phyloP scores from a whole-genome alignment of 78 protist genomes.

The Dictyostelium brefeldianum region DNA sequence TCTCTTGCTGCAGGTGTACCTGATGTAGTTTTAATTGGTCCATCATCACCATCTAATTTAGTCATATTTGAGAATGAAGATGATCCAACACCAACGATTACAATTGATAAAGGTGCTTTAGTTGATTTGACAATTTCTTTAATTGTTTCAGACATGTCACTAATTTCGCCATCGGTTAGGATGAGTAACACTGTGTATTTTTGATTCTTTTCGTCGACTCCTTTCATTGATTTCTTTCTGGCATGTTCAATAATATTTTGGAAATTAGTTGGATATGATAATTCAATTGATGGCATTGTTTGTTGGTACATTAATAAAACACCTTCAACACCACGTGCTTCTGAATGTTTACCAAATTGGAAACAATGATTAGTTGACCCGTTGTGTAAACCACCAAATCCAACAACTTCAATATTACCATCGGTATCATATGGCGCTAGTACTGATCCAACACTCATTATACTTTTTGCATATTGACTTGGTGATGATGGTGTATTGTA shows the following conservation, averaged over 20 bases:
- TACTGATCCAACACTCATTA: constrained; percentile 3
- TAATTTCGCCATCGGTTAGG: no score
- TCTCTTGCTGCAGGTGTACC: no score
- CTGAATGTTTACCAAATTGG: constrained; percentile 35
- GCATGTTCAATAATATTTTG: constrained; percentile 4
- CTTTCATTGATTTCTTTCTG: background rate
- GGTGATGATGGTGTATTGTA: background rate
- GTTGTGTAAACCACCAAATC: constrained; percentile 90
- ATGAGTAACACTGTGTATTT: no score
- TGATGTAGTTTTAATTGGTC: background rate
- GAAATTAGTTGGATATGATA: constrained; percentile 80
- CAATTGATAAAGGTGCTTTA: constrained; percentile 77
- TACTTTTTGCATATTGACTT: constrained; percentile 9
- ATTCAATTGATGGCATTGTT: constrained; percentile 6
- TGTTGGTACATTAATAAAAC: constrained; percentile 2
- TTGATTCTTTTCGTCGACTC: background rate
- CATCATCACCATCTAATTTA: constrained; percentile 89
- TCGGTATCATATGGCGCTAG: constrained; percentile 33
- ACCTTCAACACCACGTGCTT: constrained; percentile 42
- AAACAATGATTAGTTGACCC: constrained; percentile 75
- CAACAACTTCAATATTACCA: constrained; percentile 77
- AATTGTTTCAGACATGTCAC: background rate
- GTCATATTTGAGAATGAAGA: constrained; percentile 85
- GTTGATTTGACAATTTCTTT: constrained; percentile 52
- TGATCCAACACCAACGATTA: constrained; percentile 90